These are phyloP conservation scores for Mycena olivaceomarginata DNA, from an alignment of 768 basidiomycete genomes.

Conservation along the genomic window DNA sequence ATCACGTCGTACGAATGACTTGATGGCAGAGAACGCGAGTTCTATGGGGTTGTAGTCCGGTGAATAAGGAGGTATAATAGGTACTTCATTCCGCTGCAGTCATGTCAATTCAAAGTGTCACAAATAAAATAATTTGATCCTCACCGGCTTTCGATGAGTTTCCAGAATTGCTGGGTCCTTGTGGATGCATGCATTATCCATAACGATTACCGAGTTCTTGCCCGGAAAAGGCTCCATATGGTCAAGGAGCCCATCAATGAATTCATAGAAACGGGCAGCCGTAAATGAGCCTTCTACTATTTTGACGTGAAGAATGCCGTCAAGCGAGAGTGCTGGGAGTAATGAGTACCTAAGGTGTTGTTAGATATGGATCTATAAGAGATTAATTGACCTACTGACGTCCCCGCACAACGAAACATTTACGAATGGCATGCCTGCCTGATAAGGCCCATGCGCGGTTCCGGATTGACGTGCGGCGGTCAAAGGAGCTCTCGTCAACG, in stretches of 20 bases:
- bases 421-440: constrained; percentile 46
- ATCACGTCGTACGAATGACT: constrained; percentile 38
- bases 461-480: constrained; percentile 48
- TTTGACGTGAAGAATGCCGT: constrained; percentile 55
- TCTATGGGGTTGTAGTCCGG: constrained; percentile 62
- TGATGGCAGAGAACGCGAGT: constrained; percentile 48
- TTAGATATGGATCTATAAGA: too few species aligned
- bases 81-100: constrained; percentile 43
- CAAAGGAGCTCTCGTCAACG: constrained; percentile 58
- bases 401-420: constrained; percentile 54
- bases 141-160: constrained; percentile 54
- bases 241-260: constrained; percentile 56
- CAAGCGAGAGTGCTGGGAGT: constrained; percentile 57
- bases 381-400: constrained; percentile 47
- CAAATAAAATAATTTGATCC: constrained; percentile 1
- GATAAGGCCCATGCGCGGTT: constrained; percentile 51
- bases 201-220: too few species aligned
- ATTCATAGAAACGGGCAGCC: constrained; percentile 49
- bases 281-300: constrained; percentile 49
- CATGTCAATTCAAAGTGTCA: too few species aligned
- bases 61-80: constrained; percentile 58
- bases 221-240: constrained; percentile 62
- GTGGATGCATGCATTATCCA: constrained; percentile 52
- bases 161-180: constrained; percentile 50
- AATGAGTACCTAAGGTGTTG: constrained; percentile 59